Base-by-base conservation (phyloP, 1,284 basidiomycete species). In the Kalmanozyma brasiliensis region DNA sequence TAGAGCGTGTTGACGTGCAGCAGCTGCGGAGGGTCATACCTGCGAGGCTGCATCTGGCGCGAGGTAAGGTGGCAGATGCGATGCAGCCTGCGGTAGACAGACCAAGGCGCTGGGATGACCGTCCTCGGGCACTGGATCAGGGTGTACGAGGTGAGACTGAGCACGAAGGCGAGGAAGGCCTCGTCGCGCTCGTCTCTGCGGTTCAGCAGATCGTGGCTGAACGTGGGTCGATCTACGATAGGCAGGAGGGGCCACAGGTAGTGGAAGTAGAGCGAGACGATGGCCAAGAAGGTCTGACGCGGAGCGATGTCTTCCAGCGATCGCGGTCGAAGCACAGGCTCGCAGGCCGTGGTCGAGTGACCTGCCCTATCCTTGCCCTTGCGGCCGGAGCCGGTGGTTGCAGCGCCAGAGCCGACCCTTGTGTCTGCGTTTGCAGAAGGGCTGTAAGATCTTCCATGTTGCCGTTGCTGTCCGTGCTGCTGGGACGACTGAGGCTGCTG, bases 241-340 rank as follows among this genome's bases (percentile, higher is more conserved):
- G 74, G 74, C 17, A 74, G 40, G 40, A 74, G 38, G 1, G 74
- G 70, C 59, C 65, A 76, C 7, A 76, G 60, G 44, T 73, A 63
- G 49, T 68, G 61, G 38, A 67, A 74, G 49, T 76, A 76, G 36
- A 76, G 59, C 26, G 62, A 60, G 22, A 74, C 40, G 38, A 74
- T 53, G 4, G 66, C 59, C 17, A 76, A 37, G 48, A 76, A 76
- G 1, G 67, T 73, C 53, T 71, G 67, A 20, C 71, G 52, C 3
- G 71, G 74, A 2, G 74, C 74, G 29, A 76, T 55, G 45, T 76
- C 70, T 46, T 73, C 71, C 14, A 76, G 52, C 32, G 58, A 74
- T 38, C 71, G 56, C 2, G 74, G 74, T 4, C 63, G 52, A n/a
- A 69, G 20, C 26, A 72, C 52, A 16, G 72, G 64, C 3, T 58